Base-by-base conservation (phyloP, 257 asterid species). In the Penstemon davidsonii region DNA sequence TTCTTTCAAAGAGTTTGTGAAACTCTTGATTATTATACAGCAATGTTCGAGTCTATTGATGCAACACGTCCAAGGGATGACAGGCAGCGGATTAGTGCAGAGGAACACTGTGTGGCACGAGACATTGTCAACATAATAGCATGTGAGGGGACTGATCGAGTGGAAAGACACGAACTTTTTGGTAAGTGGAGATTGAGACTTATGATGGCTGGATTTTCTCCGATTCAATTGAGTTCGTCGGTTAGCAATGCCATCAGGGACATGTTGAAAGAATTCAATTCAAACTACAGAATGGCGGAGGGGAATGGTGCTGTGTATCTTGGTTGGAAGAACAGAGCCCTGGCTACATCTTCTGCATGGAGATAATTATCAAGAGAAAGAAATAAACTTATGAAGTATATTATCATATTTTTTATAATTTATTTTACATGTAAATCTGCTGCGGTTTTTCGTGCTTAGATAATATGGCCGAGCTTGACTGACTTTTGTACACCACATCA, bases 41-140 rank as follows among this genome's bases (percentile, higher is more conserved):
- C 98, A 3, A 92, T 92, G 98, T 89, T 92, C 1, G 96, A 92
- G 84, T 92, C 98, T 2, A 89, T 87, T 9, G 96, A 87, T 56
- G 88, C 85, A 4, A 89, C 80, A 18, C 83, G 86, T 2, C 71
- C 92, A 2, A 82, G 96, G 83, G 93, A 88, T 8, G 96, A 89
- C 25, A 80, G 76, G 62, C 80, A 82, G 64, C 71, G 96, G 68
- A 88, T 87, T 6, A 86, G 82, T 0, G 93, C 96, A 0, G 98
- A 92, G 83, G 89, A 86, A 76, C 86, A 92, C 49, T 92, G 96
- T 3, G 84, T 92, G 42, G 98, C 98, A 0, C 77, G 84, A 69
- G 98, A 92, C 37, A 78, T 92, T 0, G 98, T 92, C 40, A 92
- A 92, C 81, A 82, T 89, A 18, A 73, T 92, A 37, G 96, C 98